These are phyloP conservation scores for Gremmenia infestans DNA, from an alignment of 2,329 filamentous ascomycete species.

Conservation along the genomic window DNA sequence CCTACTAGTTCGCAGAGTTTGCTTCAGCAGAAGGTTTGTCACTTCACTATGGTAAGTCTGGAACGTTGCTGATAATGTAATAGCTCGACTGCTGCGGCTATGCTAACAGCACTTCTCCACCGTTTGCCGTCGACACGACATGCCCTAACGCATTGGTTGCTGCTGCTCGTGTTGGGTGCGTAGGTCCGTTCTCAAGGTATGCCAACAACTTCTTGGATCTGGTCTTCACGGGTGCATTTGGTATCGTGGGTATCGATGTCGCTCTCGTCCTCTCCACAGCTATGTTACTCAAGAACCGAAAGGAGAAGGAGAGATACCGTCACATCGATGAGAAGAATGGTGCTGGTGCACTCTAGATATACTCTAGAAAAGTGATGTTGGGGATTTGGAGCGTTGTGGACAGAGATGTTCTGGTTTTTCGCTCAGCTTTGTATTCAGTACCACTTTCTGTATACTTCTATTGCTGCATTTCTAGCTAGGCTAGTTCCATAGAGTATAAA, in stretches of 20 bases:
- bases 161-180: slow-evolving; percentile 64
- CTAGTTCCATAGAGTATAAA: slow-evolving; percentile 6
- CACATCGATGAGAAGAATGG: slow-evolving; percentile 77
- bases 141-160: slow-evolving; percentile 69
- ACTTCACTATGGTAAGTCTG: neutral
- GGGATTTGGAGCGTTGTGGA: neutral
- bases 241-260: slow-evolving; percentile 68
- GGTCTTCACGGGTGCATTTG: slow-evolving; percentile 76
- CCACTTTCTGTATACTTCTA: slow-evolving; percentile 4
- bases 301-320: slow-evolving; percentile 72
- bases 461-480: slow-evolving; percentile 10
- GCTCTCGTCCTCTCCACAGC: slow-evolving; percentile 65
- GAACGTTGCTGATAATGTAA: slow-evolving; percentile 13
- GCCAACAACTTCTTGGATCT: slow-evolving; percentile 67
- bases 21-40: slow-evolving; percentile 63
- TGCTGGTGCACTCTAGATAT: slow-evolving; percentile 42
- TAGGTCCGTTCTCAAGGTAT: slow-evolving; percentile 61
- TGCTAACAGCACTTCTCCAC: slow-evolving; percentile 64
- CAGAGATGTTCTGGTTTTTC: neutral
- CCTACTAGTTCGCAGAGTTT: slow-evolving; percentile 55
- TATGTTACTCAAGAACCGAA: slow-evolving; percentile 74
- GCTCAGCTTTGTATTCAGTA: slow-evolving; percentile 1
- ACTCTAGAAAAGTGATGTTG: neutral
- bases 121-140: slow-evolving; percentile 63
- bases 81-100: slow-evolving; percentile 81